Base-by-base conservation (phyloP, 257 asterid genomes). In the Leonotis leonurus region DNA sequence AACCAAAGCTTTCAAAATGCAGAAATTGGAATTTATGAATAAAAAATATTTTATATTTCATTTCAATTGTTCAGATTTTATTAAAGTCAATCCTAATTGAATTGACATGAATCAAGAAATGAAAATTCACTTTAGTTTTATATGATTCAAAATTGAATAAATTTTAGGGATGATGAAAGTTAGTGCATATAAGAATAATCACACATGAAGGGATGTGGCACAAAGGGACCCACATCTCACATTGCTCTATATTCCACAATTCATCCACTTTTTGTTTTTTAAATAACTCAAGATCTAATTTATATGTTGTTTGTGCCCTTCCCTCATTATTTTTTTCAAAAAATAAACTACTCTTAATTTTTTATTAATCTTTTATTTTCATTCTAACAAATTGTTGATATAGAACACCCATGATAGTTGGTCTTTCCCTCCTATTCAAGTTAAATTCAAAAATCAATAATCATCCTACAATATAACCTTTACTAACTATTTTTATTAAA, bases 361-460 rank as follows among this genome's bases (percentile, higher is more conserved):
- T 54, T 45, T 40, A 24, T 6, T 58, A 13, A 9, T 1, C 2
- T 43, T 10, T 9, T 41, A 13, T 17, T 49, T 24, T 11, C 11
- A 32, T 3, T 8, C 7, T 20, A 12, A 11, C 4, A 37, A 11
- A 3, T 37, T 10, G n/a, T 40, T n/a, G 16, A 5, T 40, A 14
- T 16, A 6, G 17, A 41, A 35, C 41, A 60, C 53, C 44, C 58
- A 62, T 73, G 46, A 68, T 69, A 53, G 52, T 53, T 75, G 20
- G 60, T 69, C 62, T 67, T 80, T 79, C 85, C 91, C 85, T 73
- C 85, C 75, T 50, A 64, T 69, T 63, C 82, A 80, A 73, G 85
- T 66, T 70, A 71, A 71, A 80, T 84, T 86, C 83, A 84, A 86
- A 68, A 84, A 83, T 83, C 74, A 82, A 77, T 82, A 76, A 72